A percentile compares a stretch with the other conserved stretches of the same genome.
These are phyloP conservation scores for Epichloe hybrida DNA, from an alignment of 2,329 filamentous ascomycete genomes.

Conservation along the genomic window DNA sequence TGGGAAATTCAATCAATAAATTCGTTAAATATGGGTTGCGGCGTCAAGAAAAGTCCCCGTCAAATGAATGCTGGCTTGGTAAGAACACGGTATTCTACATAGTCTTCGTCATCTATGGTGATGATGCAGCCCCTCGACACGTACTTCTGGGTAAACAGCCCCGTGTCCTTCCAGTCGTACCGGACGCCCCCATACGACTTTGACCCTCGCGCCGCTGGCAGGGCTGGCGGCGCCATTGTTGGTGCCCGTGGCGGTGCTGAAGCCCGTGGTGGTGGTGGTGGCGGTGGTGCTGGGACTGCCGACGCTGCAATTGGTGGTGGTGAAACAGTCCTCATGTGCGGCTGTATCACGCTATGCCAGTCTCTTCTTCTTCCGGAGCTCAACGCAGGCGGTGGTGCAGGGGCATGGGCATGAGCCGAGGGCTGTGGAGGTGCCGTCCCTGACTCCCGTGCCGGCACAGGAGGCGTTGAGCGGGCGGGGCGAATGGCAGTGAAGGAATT, in stretches of 20 bases:
- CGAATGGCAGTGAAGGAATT: background rate
- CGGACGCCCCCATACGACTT: background rate
- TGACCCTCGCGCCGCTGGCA: background rate
- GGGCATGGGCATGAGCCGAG: background rate
- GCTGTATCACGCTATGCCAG: constrained; percentile 1
- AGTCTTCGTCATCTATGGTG: constrained; percentile 1
- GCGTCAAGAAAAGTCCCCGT: background rate
- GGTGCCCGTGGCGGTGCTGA: background rate
- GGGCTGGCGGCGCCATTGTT: background rate
- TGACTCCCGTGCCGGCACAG: background rate
- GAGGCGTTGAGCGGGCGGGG: background rate
- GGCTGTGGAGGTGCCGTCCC: background rate
- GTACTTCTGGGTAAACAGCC: background rate
- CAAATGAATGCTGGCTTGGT: constrained; percentile 1
- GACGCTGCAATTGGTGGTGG: background rate
- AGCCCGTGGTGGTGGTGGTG: background rate
- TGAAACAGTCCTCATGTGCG: background rate
- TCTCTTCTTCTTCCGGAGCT: background rate
- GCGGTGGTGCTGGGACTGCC: no score
- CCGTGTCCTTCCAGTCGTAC: constrained; percentile 1
- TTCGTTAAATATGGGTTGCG: no score
- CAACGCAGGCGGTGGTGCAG: background rate
- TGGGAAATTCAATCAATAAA: background rate
- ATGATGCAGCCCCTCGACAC: constrained; percentile 1
- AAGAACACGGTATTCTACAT: constrained; percentile 1